A percentile compares a stretch with the other conserved stretches of the same genome.
phyloP scores from a whole-genome alignment of 495 filamentous ascomycete genomes.

The Letharia lupina region DNA sequence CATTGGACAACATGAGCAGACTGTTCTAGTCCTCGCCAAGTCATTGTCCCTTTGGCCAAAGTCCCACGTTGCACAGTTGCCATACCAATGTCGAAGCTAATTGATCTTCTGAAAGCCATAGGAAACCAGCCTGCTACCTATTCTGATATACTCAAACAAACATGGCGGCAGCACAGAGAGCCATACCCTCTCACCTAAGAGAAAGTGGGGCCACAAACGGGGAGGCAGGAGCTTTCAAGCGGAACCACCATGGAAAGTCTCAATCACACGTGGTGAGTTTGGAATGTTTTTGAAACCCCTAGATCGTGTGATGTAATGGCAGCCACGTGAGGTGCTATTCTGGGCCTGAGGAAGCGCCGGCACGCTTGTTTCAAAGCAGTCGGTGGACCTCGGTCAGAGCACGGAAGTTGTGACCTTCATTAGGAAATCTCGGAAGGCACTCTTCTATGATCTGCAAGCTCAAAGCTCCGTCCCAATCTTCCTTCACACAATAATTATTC shows the following conservation, averaged over 20 bases:
- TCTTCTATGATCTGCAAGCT: neutral
- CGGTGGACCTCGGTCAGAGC: neutral
- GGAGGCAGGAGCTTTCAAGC: slow-evolving; percentile 48
- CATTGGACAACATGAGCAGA: neutral
- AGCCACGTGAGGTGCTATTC: slow-evolving; percentile 14
- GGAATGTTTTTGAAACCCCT: neutral
- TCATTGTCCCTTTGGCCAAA: neutral
- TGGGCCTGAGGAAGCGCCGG: neutral
- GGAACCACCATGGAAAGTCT: slow-evolving; percentile 87
- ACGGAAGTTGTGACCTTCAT: neutral
- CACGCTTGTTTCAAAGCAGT: neutral
- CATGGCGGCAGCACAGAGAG: slow-evolving; percentile 65
- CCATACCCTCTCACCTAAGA: slow-evolving; percentile 69
- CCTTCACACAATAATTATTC: neutral
- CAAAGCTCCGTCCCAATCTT: neutral
- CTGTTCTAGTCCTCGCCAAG: neutral
- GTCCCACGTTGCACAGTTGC: neutral
- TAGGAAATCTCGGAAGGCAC: neutral
- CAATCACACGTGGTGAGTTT: slow-evolving; percentile 90
- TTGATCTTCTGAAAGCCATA: neutral
- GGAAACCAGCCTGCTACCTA: neutral
- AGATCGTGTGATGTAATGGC: neutral
- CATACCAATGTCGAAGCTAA: neutral
- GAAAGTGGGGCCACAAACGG: slow-evolving; percentile 41
- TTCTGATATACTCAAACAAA: slow-evolving; percentile 23